Base-by-base conservation (phyloP, 495 filamentous ascomycete genomes). In the Penicillium malachiteum region DNA sequence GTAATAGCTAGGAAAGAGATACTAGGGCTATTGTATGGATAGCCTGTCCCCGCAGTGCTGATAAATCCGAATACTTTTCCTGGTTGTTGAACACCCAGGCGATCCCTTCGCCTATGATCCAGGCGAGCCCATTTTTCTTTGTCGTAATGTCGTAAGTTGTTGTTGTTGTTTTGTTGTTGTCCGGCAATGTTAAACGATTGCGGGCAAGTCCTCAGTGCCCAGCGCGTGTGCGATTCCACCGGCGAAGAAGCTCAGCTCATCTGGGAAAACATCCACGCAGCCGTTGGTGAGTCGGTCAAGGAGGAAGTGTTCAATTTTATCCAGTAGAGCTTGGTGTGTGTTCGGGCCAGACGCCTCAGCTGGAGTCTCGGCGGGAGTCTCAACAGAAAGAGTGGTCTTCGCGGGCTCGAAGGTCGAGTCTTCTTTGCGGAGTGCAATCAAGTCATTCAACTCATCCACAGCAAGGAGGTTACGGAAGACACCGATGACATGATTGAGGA, bases 241-340 rank as follows among this genome's bases (percentile, higher is more conserved):
- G 9, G 76, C 74, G 48, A 78, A 73, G 47, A 78, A 76, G 50
- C 73, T 70, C 46, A 77, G 48, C 50, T 78, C 76, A 44, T 78
- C 72, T 11, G 67, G 59, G 10, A 63, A 62, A 7, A 78, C 63
- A 7, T 68, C 58, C 34, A 74, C 65, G 6, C 53, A 55, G 11
- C 66, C 73, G 34, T 58, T 61, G 31, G 68, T 60, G 44, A 78
- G 49, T 41, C 74, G 62, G 46, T 75, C 65, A 2, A 58, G 60
- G 17, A 78, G 65, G 18, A 77, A 55, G 7, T 56, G 52, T 48
- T 78, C 74, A 9, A 76, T 72, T 45, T 68, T 71, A 37, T 61
- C 57, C 13, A 75, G 55, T 10, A 76, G 52, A 10, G 52, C 43
- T 13, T 31, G 43, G 12, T 46, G 43, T 21, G 43, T 21, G 26